Evolutionary conservation across 2,329 filamentous ascomycete species (phyloP).

Genomic region (Claviceps sorghi): DNA sequence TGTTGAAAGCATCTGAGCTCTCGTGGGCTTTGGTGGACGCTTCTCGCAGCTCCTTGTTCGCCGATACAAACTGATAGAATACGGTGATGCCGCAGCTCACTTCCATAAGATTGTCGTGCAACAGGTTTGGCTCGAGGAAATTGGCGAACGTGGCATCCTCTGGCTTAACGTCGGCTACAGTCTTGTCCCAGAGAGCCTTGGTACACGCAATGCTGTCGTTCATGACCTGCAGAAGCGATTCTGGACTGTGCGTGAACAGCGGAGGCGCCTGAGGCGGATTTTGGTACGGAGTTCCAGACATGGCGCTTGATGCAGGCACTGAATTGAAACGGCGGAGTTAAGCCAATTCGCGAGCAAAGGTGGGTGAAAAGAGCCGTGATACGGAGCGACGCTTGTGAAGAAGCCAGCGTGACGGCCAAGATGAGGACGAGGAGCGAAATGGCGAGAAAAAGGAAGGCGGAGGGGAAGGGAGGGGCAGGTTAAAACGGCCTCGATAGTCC

Average conservation of each 20-base stretch:
- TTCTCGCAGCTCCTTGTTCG: conserved; percentile 52
- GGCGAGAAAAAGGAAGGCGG: conserved; percentile 25
- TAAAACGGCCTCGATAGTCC: conserved; percentile 14
- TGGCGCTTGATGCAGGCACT: conserved; percentile 34
- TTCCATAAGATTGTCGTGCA: conserved; percentile 52
- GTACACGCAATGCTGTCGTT: conserved; percentile 50
- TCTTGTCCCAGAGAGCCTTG: conserved; percentile 49
- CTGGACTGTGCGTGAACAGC: conserved; percentile 59
- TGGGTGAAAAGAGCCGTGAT: conserved; percentile 44
- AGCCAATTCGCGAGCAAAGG: conserved; percentile 24
- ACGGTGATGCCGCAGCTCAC: conserved; percentile 52
- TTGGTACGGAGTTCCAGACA: conserved; percentile 53
- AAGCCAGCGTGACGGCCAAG: conserved; percentile 52
- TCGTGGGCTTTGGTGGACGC: conserved; percentile 64
- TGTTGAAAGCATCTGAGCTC: conserved; percentile 60
- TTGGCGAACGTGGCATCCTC: conserved; percentile 38
- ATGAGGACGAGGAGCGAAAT: conserved; percentile 42
- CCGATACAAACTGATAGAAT: conserved; percentile 70
- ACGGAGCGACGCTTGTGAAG: conserved; percentile 42
- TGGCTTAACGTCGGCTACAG: conserved; percentile 46
- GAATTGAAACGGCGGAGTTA: conserved; percentile 5
- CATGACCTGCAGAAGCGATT: conserved; percentile 52
- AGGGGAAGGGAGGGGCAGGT: conserved; percentile 10
- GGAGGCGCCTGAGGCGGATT: conserved; percentile 66
- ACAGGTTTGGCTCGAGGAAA: conserved; percentile 51